phyloP scores from a whole-genome alignment of 495 filamentous ascomycete genomes.

The Aspergillus affinis region DNA sequence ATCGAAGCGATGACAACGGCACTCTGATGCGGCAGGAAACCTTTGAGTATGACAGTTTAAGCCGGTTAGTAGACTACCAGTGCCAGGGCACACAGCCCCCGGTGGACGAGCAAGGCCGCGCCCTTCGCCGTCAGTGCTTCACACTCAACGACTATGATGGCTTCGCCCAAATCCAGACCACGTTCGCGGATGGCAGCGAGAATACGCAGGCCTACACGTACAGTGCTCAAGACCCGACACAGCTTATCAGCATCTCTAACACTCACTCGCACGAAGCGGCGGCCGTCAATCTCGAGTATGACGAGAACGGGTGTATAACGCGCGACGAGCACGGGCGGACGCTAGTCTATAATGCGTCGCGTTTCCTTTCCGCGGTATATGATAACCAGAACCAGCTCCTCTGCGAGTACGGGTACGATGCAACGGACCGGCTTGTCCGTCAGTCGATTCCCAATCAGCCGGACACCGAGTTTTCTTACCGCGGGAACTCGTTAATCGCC shows the following conservation, averaged over 20 bases:
- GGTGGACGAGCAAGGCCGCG: conserved; percentile 1
- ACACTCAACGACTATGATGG: neutral
- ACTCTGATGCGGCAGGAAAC: neutral
- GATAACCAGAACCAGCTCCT: neutral
- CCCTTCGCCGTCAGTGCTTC: conserved; percentile 3
- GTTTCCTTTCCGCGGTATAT: too few species aligned
- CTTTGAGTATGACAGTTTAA: conserved; percentile 8
- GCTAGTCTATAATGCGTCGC: too few species aligned
- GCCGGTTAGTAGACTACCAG: conserved; percentile 4
- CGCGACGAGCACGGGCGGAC: conserved; percentile 8
- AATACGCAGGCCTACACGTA: conserved; percentile 1
- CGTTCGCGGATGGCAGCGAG: conserved; percentile 4
- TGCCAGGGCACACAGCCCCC: conserved; percentile 8
- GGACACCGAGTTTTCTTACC: too few species aligned
- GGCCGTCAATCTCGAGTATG: conserved; percentile 6
- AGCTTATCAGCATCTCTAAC: conserved; percentile 11
- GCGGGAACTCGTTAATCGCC: conserved; percentile 8
- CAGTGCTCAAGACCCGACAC: conserved; percentile 7
- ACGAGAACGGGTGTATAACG: conserved; percentile 10
- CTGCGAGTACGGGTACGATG: too few species aligned
- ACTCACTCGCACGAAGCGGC: neutral
- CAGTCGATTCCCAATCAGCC: too few species aligned
- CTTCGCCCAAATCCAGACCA: conserved; percentile 2
- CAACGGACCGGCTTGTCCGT: too few species aligned
- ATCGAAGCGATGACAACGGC: too few species aligned